Evolutionary conservation across 2,329 filamentous ascomycete species (phyloP).

Genomic region (Fusarium neocosmosporiellum): DNA sequence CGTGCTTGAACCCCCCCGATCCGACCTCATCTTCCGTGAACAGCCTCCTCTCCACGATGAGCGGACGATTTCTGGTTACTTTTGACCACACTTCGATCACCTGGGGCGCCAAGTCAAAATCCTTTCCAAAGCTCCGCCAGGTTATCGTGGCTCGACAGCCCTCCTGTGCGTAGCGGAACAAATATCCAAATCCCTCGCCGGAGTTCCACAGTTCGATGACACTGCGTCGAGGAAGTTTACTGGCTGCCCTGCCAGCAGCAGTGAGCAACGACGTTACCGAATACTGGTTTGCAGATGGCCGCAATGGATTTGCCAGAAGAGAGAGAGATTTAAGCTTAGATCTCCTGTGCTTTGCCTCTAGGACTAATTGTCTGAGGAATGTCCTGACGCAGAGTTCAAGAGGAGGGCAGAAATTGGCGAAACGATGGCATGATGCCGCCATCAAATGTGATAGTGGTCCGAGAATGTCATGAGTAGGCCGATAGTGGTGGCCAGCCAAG

Average conservation of each 20-base stretch:
- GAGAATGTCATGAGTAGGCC: neutral
- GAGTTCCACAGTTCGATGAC: slow-evolving; percentile 19
- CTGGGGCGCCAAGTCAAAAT: neutral
- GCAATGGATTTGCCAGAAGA: neutral
- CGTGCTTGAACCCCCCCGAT: neutral
- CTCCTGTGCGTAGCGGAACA: slow-evolving; percentile 19
- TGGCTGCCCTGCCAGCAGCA: neutral
- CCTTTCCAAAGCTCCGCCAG: slow-evolving; percentile 1
- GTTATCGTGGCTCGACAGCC: neutral
- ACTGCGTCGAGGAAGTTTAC: neutral
- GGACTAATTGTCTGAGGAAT: slow-evolving; percentile 1
- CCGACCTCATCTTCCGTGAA: neutral
- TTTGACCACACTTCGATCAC: slow-evolving; percentile 3
- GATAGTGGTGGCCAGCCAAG: neutral
- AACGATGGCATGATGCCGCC: slow-evolving; percentile 10
- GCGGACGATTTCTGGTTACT: neutral
- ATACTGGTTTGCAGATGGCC: neutral
- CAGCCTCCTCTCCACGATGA: neutral
- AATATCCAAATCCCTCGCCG: neutral
- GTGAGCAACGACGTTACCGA: neutral
- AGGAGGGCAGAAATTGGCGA: slow-evolving; percentile 6
- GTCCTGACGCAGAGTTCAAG: rapidly evolving
- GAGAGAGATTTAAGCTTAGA: slow-evolving; percentile 12
- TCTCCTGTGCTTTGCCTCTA: neutral
- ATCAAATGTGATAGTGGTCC: neutral